phyloP scores from a whole-genome alignment of 2,329 filamentous ascomycete genomes.

The Venturia oleaginea region DNA sequence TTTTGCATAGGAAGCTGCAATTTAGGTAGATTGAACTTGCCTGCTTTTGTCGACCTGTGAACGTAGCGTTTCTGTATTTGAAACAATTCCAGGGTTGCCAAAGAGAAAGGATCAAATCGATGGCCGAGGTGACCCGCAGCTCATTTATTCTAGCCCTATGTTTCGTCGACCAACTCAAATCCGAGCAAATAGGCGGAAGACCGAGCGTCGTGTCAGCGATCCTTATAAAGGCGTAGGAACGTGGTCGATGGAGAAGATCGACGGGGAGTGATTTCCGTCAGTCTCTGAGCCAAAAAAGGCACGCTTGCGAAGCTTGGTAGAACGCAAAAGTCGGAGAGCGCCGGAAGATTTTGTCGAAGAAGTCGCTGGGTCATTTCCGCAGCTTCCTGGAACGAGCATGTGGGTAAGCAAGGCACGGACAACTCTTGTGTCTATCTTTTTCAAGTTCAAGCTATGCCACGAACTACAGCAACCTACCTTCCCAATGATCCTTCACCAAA shows the following conservation, averaged over 20 bases:
- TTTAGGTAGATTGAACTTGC: background rate
- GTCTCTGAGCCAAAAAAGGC: background rate
- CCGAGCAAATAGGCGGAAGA: background rate
- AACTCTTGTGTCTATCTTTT: too few species aligned
- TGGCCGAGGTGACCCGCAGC: conserved; percentile 1
- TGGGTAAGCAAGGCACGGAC: too few species aligned
- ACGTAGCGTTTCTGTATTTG: background rate
- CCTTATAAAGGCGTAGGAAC: background rate
- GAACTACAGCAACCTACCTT: too few species aligned
- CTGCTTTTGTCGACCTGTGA: background rate
- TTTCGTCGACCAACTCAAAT: background rate
- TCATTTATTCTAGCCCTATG: background rate
- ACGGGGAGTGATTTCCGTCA: too few species aligned
- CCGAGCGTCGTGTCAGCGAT: background rate
- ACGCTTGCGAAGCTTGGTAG: background rate
- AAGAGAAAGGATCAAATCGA: background rate
- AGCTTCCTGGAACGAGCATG: too few species aligned
- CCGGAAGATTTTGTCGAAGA: too few species aligned
- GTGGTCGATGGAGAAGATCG: background rate
- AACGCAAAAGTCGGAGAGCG: too few species aligned
- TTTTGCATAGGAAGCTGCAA: background rate
- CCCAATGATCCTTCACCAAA: too few species aligned
- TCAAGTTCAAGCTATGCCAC: too few species aligned
- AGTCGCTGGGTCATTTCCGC: too few species aligned
- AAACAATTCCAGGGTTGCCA: background rate